phyloP scores from a whole-genome alignment of 2,329 filamentous ascomycete species.

The Diplodia mutila region DNA sequence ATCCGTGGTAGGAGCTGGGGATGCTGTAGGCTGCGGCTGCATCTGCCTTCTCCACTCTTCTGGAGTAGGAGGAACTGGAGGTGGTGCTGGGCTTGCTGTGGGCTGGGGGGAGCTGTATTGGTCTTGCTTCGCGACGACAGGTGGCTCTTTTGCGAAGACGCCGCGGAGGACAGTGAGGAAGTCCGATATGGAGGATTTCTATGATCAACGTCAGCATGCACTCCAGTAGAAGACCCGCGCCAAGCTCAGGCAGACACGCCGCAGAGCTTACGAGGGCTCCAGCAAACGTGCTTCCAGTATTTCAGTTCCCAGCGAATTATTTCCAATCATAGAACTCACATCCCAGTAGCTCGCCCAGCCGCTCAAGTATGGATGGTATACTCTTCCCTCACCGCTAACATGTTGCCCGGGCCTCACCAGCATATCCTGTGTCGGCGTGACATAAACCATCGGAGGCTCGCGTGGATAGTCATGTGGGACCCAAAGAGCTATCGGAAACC shows the following conservation, averaged over 20 bases:
- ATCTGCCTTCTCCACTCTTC: conserved; percentile 54
- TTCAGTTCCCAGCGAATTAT: background rate
- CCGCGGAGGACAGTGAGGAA: conserved; percentile 81
- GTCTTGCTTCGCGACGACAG: conserved; percentile 72
- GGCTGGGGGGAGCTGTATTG: conserved; percentile 34
- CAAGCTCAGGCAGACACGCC: background rate
- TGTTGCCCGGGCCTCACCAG: conserved; percentile 89
- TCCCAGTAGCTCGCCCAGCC: conserved; percentile 90
- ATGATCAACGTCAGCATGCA: conserved; percentile 15
- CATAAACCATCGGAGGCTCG: conserved; percentile 84
- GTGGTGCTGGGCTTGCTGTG: conserved; percentile 46
- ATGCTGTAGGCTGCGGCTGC: conserved; percentile 37
- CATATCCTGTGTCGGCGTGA: conserved; percentile 88
- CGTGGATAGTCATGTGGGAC: conserved; percentile 87
- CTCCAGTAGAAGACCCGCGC: background rate
- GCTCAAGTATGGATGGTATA: conserved; percentile 94
- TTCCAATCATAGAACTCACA: conserved; percentile 58
- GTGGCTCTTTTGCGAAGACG: conserved; percentile 92
- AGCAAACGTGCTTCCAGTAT: background rate
- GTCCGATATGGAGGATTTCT: conserved; percentile 83
- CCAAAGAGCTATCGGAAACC: conserved; percentile 92
- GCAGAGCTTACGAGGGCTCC: background rate
- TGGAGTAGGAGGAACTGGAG: conserved; percentile 73
- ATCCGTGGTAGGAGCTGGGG: conserved; percentile 37
- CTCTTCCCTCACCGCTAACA: conserved; percentile 87